Conservation (phyloP, 78 protist species). For the Pigoraptor vietnamica region DNA sequence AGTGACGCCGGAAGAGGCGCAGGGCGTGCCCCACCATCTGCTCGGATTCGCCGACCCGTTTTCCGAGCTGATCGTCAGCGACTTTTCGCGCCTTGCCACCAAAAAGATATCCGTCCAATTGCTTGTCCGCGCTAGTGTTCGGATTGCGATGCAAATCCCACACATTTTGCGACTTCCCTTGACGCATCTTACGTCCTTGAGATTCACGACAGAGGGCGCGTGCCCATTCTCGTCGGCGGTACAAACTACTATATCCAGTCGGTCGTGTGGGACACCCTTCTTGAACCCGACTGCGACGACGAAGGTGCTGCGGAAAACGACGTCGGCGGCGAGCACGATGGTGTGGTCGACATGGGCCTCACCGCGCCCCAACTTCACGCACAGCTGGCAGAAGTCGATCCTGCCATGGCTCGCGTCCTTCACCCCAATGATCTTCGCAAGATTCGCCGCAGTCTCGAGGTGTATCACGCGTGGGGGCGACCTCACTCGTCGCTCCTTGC, state of each 20-base stretch:
- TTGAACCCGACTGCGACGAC: background rate
- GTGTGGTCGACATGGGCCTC: background rate
- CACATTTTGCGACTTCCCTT: too few species aligned
- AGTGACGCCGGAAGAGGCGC: background rate
- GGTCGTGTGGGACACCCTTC: background rate
- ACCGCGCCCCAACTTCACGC: background rate
- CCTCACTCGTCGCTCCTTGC: background rate
- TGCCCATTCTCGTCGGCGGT: background rate
- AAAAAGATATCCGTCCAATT: background rate
- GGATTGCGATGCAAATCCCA: background rate
- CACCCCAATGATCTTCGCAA: background rate
- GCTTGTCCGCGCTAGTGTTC: background rate
- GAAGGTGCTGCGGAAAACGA: background rate
- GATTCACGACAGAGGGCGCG: background rate
- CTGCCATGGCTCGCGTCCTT: background rate
- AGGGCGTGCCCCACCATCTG: background rate
- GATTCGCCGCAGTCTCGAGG: background rate
- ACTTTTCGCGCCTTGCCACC: background rate
- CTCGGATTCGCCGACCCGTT: background rate
- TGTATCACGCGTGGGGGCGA: background rate
- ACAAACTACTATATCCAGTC: slow-evolving; percentile 1
- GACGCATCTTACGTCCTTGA: background rate
- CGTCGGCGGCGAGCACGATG: background rate
- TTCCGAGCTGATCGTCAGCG: background rate
- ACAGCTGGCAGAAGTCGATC: background rate